A percentile compares a stretch with the other conserved stretches of the same genome.
phyloP scores from a whole-genome alignment of 352 stramenopile species.

The Plasmopara muralis region DNA sequence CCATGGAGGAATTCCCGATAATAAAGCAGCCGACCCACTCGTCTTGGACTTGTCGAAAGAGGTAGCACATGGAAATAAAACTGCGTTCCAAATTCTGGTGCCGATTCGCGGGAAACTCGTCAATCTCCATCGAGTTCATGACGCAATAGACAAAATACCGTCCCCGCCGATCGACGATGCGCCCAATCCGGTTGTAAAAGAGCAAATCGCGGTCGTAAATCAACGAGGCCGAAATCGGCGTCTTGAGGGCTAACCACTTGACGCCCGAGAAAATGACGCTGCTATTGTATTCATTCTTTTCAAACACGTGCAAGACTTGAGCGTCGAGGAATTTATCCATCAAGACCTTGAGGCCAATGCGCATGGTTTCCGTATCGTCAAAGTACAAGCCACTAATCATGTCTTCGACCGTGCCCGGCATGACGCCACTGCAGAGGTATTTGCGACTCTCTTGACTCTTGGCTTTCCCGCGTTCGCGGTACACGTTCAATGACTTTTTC shows the following conservation, averaged over 20 bases:
- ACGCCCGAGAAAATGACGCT: conserved; percentile 56
- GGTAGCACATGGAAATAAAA: conserved; percentile 50
- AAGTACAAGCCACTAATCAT: conserved; percentile 42
- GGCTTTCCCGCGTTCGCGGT: conserved; percentile 30
- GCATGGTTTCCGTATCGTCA: conserved; percentile 51
- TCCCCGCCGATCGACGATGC: conserved; percentile 46
- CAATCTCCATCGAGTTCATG: conserved; percentile 53
- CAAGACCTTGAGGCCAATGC: conserved; percentile 35
- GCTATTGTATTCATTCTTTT: conserved; percentile 32
- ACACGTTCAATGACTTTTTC: conserved; percentile 51
- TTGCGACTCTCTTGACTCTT: conserved; percentile 5
- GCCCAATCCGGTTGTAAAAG: conserved; percentile 51
- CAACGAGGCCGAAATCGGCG: conserved; percentile 20
- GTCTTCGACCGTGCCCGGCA: conserved; percentile 53
- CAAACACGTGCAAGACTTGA: conserved; percentile 51
- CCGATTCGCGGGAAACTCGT: conserved; percentile 38
- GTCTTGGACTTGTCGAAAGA: conserved; percentile 47
- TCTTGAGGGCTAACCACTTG: conserved; percentile 59
- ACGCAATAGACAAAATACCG: conserved; percentile 58
- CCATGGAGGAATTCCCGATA: conserved; percentile 38
- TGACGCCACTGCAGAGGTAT: conserved; percentile 42
- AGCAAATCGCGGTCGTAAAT: conserved; percentile 53
- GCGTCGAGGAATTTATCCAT: conserved; percentile 48
- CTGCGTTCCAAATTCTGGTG: conserved; percentile 30
- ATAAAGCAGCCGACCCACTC: conserved; percentile 54